These are phyloP conservation scores for Phylloporus arenicola DNA, from an alignment of 768 basidiomycete species.

Conservation along the genomic window DNA sequence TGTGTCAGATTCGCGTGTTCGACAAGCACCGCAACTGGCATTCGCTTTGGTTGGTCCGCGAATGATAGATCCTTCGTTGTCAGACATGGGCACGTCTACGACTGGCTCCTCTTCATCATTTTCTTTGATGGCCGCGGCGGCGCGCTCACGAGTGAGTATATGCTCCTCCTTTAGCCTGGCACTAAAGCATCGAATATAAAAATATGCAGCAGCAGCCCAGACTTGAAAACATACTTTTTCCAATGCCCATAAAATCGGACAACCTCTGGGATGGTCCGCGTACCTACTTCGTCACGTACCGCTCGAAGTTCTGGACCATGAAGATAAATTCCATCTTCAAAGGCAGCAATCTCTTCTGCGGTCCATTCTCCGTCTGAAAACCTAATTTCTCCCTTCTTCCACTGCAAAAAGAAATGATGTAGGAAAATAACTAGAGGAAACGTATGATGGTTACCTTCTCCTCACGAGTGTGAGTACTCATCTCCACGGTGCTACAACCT, in stretches of 20 bases:
- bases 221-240: constrained; percentile 58
- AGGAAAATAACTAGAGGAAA: constrained; percentile 8
- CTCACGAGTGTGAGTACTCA: constrained; percentile 49
- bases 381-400: constrained; percentile 63
- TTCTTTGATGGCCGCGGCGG: constrained; percentile 27
- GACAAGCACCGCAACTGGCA: constrained; percentile 75
- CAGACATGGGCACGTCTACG: constrained; percentile 34
- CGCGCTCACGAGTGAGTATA: constrained; percentile 39
- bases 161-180: constrained; percentile 68
- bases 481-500: constrained; percentile 57
- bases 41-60: constrained; percentile 48
- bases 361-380: constrained; percentile 71
- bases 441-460: constrained; percentile 46
- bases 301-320: constrained; percentile 78
- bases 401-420: constrained; percentile 39
- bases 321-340: constrained; percentile 68
- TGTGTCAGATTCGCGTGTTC: constrained; percentile 66
- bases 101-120: constrained; percentile 25
- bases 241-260: constrained; percentile 82
- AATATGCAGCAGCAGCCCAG: constrained; percentile 5
- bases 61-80: constrained; percentile 77
- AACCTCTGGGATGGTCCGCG: constrained; percentile 66
- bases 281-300: constrained; percentile 68
- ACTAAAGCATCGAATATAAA: constrained; percentile 33
- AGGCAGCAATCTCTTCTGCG: constrained; percentile 61